These are phyloP conservation scores for Russula earlei DNA, from an alignment of 768 basidiomycete species.

Conservation along the genomic window DNA sequence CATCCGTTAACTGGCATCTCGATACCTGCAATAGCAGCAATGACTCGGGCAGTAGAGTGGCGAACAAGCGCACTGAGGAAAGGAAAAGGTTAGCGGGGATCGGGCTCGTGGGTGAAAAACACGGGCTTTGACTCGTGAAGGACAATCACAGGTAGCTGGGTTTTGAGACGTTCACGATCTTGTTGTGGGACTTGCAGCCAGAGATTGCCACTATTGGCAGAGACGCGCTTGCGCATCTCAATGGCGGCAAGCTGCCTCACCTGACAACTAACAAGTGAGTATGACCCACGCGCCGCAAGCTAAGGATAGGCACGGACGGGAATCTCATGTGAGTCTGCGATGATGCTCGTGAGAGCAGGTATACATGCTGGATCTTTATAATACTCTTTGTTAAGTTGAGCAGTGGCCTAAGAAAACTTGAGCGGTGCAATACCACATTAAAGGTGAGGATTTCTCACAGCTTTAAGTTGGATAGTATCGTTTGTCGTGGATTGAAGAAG, in stretches of 20 bases:
- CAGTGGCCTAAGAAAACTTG: conserved; percentile 58
- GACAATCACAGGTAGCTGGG: conserved; percentile 67
- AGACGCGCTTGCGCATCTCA: conserved; percentile 89
- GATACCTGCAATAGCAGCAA: conserved; percentile 85
- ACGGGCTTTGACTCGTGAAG: conserved; percentile 70
- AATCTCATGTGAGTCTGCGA: conserved; percentile 75
- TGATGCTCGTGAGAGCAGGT: conserved; percentile 78
- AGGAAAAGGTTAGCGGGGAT: conserved; percentile 10
- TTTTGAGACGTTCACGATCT: conserved; percentile 77
- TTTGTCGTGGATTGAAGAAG: conserved; percentile 79
- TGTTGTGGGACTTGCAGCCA: conserved; percentile 67
- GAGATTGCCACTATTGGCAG: conserved; percentile 65
- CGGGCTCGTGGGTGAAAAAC: conserved; percentile 1
- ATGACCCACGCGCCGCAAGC: background rate
- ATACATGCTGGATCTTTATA: conserved; percentile 91
- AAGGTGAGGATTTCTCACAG: conserved; percentile 44
- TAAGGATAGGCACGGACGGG: conserved; percentile 46
- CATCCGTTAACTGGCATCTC: conserved; percentile 76
- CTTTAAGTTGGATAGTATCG: conserved; percentile 83
- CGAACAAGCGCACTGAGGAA: conserved; percentile 71
- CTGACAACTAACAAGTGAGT: conserved; percentile 31
- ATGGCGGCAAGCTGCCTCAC: conserved; percentile 95
- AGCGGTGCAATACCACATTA: conserved; percentile 8
- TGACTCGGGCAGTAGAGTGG: conserved; percentile 84
- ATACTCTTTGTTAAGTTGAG: conserved; percentile 82